Evolutionary conservation across 768 basidiomycete species (phyloP).

Genomic region (Amyloporia xantha): DNA sequence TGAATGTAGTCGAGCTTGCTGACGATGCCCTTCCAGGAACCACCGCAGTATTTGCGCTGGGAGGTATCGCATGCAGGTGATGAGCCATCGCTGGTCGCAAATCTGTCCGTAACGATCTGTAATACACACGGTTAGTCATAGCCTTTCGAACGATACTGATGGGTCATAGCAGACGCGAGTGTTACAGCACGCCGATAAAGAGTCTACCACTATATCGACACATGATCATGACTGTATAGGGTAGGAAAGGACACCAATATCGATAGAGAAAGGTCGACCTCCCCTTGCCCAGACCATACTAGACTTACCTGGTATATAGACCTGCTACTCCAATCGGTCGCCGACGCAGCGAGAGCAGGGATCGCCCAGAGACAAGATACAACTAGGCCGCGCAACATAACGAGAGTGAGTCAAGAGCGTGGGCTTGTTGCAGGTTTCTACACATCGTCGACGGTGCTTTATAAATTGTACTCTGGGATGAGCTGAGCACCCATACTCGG

Average conservation of each 20-base stretch:
- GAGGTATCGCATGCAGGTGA: constrained; percentile 38
- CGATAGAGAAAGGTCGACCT: background rate
- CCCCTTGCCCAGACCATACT: background rate
- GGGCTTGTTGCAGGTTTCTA: no score
- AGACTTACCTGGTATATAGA: background rate
- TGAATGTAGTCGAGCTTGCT: constrained; percentile 57
- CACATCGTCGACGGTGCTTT: no score
- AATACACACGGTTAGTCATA: no score
- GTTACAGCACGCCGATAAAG: no score
- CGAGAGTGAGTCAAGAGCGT: no score
- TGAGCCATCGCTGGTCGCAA: constrained; percentile 40
- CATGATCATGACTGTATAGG: no score
- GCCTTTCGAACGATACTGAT: no score
- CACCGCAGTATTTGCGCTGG: constrained; percentile 48
- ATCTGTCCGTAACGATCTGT: constrained; percentile 53
- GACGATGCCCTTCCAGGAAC: constrained; percentile 46
- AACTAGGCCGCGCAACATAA: background rate
- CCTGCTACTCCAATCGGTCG: background rate
- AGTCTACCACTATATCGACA: no score
- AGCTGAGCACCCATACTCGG: no score
- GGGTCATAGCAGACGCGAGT: no score
- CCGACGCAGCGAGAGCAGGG: background rate
- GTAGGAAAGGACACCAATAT: no score
- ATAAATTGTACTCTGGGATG: no score
- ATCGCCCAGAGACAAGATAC: background rate